Evolutionary conservation across 208 protist genomes (phyloP).

Genomic region (Balamuthia mandrillaris): DNA sequence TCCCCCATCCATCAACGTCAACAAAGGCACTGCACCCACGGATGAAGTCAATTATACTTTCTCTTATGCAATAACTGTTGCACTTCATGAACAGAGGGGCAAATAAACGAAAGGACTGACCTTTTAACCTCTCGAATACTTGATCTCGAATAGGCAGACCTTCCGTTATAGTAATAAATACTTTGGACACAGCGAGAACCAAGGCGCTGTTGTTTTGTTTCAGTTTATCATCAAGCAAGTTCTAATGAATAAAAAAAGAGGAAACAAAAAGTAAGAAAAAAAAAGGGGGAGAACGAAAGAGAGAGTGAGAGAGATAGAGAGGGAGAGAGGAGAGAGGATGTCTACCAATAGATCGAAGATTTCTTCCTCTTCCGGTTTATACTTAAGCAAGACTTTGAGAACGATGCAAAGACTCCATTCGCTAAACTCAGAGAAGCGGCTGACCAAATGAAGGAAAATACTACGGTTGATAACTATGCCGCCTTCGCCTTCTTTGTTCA

Average conservation of each 20-base stretch:
- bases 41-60: no score
- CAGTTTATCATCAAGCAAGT: constrained; percentile 85
- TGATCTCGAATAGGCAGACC: constrained; percentile 81
- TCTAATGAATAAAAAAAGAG: constrained; percentile 49
- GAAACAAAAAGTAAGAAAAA: not conserved
- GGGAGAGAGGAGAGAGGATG: no score
- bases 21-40: not conserved
- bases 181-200: constrained; percentile 76
- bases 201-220: constrained; percentile 81
- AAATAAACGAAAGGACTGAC: no score
- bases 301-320: no score
- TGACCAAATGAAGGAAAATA: constrained; percentile 79
- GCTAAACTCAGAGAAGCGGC: constrained; percentile 74
- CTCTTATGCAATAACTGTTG: no score
- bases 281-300: no score
- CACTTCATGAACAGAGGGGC: no score
- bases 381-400: constrained; percentile 68
- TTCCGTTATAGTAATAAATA: constrained; percentile 84
- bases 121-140: constrained; percentile 64
- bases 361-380: constrained; percentile 73
- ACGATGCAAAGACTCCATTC: constrained; percentile 83
- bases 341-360: constrained; percentile 81
- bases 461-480: constrained; percentile 56
- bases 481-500: constrained; percentile 36
- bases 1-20: not conserved